Evolutionary conservation across 1,284 basidiomycete genomes (phyloP).

Genomic region (Cystobasidiaceae sp.): DNA sequence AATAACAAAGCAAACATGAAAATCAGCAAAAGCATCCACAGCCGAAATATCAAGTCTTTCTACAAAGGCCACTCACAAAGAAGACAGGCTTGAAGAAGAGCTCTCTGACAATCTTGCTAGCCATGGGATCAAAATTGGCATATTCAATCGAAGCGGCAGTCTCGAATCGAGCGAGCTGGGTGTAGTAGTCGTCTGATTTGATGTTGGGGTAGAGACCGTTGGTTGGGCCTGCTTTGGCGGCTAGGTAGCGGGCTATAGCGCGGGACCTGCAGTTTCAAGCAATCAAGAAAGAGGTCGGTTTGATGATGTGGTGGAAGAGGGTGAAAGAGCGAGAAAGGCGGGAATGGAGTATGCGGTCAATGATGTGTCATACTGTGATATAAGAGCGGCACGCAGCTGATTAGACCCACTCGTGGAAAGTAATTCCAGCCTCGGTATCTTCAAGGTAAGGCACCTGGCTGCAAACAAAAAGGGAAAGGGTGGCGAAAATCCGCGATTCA

Average conservation of each 20-base stretch:
- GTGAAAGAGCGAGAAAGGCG: too few relatives aligned
- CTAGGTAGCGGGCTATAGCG: conserved; percentile 55
- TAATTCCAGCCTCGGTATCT: conserved; percentile 19
- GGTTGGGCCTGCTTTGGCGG: conserved; percentile 49
- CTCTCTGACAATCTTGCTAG: conserved; percentile 49
- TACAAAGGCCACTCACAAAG: conserved; percentile 50
- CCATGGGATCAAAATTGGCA: conserved; percentile 54
- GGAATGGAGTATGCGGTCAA: too few relatives aligned
- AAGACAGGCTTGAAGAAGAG: conserved; percentile 53
- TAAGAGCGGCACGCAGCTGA: not conserved
- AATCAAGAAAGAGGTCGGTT: not conserved
- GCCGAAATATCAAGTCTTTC: not conserved
- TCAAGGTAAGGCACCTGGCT: conserved; percentile 16
- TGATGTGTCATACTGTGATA: not conserved
- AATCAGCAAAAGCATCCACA: not conserved
- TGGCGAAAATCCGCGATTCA: too few relatives aligned
- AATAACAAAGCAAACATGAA: not conserved
- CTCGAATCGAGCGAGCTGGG: conserved; percentile 54
- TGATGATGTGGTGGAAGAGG: too few relatives aligned
- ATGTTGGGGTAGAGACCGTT: conserved; percentile 47
- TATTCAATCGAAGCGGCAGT: conserved; percentile 56
- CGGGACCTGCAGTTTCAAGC: conserved; percentile 50
- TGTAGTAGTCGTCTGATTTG: conserved; percentile 43
- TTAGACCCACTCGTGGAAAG: conserved; percentile 6
- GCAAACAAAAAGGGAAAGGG: too few relatives aligned